Percentiles rank a stretch among this genome's conserved stretches.
Evolutionary conservation across 768 basidiomycete genomes (phyloP).

Genomic region (Pleurotus tuber-regium): DNA sequence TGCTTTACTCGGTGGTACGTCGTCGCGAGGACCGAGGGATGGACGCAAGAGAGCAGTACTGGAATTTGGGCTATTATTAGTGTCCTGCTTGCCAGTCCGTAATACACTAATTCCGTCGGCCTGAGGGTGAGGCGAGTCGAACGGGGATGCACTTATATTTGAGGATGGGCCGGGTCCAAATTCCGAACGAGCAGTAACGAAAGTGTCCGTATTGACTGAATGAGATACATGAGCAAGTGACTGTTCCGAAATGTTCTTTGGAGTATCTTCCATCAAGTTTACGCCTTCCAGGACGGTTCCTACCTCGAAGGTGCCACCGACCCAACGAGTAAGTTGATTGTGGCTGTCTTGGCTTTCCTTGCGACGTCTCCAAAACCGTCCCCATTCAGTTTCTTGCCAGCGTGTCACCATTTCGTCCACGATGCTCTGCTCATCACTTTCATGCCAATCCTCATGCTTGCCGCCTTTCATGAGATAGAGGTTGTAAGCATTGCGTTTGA

Average conservation of each 20-base stretch:
- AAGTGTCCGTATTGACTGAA: slow-evolving; percentile 20
- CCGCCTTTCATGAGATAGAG: slow-evolving; percentile 70
- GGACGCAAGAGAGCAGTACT: slow-evolving; percentile 17
- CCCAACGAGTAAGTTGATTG: slow-evolving; percentile 44
- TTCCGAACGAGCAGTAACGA: slow-evolving; percentile 23
- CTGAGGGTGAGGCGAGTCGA: neutral
- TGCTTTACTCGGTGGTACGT: slow-evolving; percentile 12
- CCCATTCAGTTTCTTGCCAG: slow-evolving; percentile 74
- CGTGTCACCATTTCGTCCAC: slow-evolving; percentile 55
- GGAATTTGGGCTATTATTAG: slow-evolving; percentile 12
- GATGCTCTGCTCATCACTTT: slow-evolving; percentile 45
- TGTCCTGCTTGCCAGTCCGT: neutral
- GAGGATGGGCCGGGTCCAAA: slow-evolving; percentile 12
- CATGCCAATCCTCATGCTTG: slow-evolving; percentile 63
- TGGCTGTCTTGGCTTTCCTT: slow-evolving; percentile 27
- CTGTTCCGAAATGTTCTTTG: neutral
- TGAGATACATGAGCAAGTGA: slow-evolving; percentile 9
- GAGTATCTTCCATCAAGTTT: slow-evolving; percentile 42
- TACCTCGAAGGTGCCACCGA: slow-evolving; percentile 75
- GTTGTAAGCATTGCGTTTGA: slow-evolving; percentile 59
- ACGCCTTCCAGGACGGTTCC: slow-evolving; percentile 70
- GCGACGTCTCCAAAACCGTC: slow-evolving; percentile 37
- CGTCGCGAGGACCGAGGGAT: slow-evolving; percentile 5
- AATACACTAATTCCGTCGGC: slow-evolving; percentile 2
- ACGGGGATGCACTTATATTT: neutral